Base-by-base conservation (phyloP, 2,329 filamentous ascomycete species). In the Lasiodiplodia theobromae region DNA sequence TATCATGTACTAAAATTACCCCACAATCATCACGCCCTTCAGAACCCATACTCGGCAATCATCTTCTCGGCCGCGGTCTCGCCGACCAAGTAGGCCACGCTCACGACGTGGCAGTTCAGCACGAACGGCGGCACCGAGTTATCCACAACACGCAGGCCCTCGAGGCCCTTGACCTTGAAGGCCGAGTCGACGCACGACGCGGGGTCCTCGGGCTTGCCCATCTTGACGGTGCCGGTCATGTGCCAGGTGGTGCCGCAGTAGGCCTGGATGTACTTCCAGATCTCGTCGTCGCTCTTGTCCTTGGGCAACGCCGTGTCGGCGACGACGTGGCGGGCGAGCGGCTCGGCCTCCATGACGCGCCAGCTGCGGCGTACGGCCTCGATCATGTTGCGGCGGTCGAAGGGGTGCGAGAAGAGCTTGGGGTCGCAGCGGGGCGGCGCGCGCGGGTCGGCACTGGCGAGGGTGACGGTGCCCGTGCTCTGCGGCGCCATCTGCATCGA, bases 161-260 rank as follows among this genome's bases (percentile, higher is more conserved):
- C 28, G 2, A 70, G 65, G 11, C 75, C 75, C 54, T 73, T 71
- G n/a, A 76, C 73, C 47, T 37, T 69, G 23, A 72, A 70, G 3
- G 68, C 23, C 3, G 52, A n/a, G 56, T 74, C 74, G 28, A 75
- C 72, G 12, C 74, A 74, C 14, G 73, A 72, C 6, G 3, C 63
- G 47, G 21, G 52, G 37, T 67, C 63, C 14, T 68, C 70, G 28
- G 66, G 64, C 51, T 75, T 80, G 0, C 86, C 87, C 86, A 89
- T 88, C 77, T 84, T 85, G 2, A 80, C 80, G 0, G 86, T 89
- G 0, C 85, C 84, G 1, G 81, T 85, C 85, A 86, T 87, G 71
- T 89, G 87, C 84, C 85, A 88, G 52, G 79, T 83, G 0, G 82
- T 83, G 1, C 75, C 76, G 4, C 82, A 75, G 7, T 76, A 81